Base-by-base conservation (phyloP, 331 rosid genomes). In the Quercus phellos region DNA sequence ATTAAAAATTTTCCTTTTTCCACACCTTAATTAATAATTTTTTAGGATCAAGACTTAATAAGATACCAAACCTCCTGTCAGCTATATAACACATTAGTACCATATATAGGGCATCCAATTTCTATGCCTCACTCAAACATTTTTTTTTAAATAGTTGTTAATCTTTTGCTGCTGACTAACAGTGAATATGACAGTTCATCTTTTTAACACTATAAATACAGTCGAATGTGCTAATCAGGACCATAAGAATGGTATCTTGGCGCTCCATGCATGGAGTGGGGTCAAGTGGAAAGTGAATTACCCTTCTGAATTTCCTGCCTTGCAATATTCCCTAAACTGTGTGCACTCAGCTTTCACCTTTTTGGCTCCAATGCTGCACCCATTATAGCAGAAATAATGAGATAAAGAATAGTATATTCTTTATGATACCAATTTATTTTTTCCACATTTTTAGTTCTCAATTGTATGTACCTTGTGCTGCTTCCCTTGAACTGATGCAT, bases 401-500 rank as follows among this genome's bases (percentile, higher is more conserved):
- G 67, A 74, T 76, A 54, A 51, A 83, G 73, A 66, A 67, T 42
- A 73, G 64, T 76, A 66, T 66, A 34, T 66, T 30, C 70, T 64
- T 64, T 24, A 64, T 64, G 22, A 24, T 60, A 26, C 27, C 34
- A 32, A 7, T 46, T 32, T 1, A 7, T 46, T 51, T 17, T 4
- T 27, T 24, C 51, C 63, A 6, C 19, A n/a, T 43, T n/a, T n/a
- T 9, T 55, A 17, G 51, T 69, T 42, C 32, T 38, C 6, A 51
- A 51, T 35, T 67, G 55, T 17, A 22, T 24, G 51, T 86, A 92
- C 98, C 98, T 94, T 80, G 98, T 88, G 88, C 94, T 94, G 78
- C 98, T 94, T 83, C 98, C 98, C 83, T 87, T 94, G 86, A 94
- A 87, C 77, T 94, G 97, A 70, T 94, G 98, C 96, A 94, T 90